Evolutionary conservation across 805 yeast species (phyloP).

Genomic region (Candida ipomoeae): DNA sequence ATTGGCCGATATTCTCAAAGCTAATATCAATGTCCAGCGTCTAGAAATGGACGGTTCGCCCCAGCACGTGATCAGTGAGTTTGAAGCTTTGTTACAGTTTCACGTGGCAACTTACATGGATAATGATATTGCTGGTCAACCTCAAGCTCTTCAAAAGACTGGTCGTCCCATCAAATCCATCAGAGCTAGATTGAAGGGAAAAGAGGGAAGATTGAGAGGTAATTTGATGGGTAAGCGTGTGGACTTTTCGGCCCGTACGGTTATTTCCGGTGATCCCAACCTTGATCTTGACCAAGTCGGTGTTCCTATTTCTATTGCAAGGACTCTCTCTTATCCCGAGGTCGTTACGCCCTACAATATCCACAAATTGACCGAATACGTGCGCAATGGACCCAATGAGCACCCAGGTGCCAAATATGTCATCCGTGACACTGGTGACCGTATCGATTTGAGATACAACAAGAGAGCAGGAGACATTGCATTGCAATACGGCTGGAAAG

Average conservation of each 20-base stretch:
- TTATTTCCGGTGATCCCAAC: slow-evolving; percentile 98
- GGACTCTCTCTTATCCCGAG: slow-evolving; percentile 94
- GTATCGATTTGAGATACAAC: slow-evolving; percentile 94
- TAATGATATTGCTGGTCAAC: slow-evolving; percentile 99
- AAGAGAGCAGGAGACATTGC: slow-evolving; percentile 98
- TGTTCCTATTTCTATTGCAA: slow-evolving; percentile 95
- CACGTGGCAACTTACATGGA: slow-evolving; percentile 99
- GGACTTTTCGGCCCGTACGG: slow-evolving; percentile 97
- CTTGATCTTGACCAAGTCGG: slow-evolving; percentile 97
- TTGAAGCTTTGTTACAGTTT: slow-evolving; percentile 90
- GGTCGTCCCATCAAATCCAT: slow-evolving; percentile 98
- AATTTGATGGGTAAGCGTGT: slow-evolving; percentile 99
- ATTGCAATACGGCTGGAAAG: slow-evolving; percentile 98
- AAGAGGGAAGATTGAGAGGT: slow-evolving; percentile 98
- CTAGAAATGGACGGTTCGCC: slow-evolving; percentile 99
- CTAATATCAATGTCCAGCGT: slow-evolving; percentile 94
- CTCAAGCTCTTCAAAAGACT: slow-evolving; percentile 96
- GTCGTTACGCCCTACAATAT: slow-evolving; percentile 97
- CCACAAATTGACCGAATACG: slow-evolving; percentile 86
- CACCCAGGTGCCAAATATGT: slow-evolving; percentile 99
- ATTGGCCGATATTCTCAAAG: slow-evolving; percentile 93
- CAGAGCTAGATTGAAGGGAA: slow-evolving; percentile 99
- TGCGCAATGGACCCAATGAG: slow-evolving; percentile 97
- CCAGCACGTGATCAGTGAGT: slow-evolving; percentile 94
- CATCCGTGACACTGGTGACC: slow-evolving; percentile 97